These are phyloP conservation scores for Lasiodiplodia sp. DNA, from an alignment of 2,329 filamentous ascomycete species.

Conservation along the genomic window DNA sequence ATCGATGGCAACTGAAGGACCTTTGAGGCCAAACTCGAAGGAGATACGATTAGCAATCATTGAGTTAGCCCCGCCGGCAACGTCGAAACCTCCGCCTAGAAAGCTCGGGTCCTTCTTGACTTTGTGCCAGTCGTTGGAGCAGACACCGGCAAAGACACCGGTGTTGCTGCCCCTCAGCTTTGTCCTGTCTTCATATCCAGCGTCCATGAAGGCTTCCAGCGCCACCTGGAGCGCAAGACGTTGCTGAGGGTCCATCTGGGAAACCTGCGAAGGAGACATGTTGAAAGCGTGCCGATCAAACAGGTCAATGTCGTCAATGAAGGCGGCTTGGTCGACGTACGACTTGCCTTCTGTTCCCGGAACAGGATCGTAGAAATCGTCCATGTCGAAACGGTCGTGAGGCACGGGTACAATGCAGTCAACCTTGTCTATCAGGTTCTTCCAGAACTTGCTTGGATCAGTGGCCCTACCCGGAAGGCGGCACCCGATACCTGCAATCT, in stretches of 20 bases:
- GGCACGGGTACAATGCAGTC: not conserved
- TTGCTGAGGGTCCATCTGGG: constrained; percentile 34
- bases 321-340: not conserved
- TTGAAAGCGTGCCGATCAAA: constrained; percentile 35
- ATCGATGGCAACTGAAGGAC: constrained; percentile 42
- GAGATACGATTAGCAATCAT: constrained; percentile 43
- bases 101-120: not conserved
- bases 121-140: constrained; percentile 34
- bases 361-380: constrained; percentile 36
- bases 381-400: constrained; percentile 30
- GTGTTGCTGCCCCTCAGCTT: constrained; percentile 32
- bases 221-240: constrained; percentile 33
- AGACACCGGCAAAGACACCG: constrained; percentile 38
- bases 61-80: constrained; percentile 29
- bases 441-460: not conserved
- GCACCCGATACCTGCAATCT: not conserved
- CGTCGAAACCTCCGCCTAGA: not conserved
- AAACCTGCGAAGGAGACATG: constrained; percentile 30
- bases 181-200: constrained; percentile 30
- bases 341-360: constrained; percentile 37
- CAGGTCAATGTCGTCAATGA: constrained; percentile 32
- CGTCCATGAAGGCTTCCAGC: constrained; percentile 34
- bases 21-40: constrained; percentile 41
- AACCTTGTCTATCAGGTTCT: not conserved
- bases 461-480: not conserved